Conservation (phyloP, 805 yeast genomes). For the Blastobotrys terrestris region DNA sequence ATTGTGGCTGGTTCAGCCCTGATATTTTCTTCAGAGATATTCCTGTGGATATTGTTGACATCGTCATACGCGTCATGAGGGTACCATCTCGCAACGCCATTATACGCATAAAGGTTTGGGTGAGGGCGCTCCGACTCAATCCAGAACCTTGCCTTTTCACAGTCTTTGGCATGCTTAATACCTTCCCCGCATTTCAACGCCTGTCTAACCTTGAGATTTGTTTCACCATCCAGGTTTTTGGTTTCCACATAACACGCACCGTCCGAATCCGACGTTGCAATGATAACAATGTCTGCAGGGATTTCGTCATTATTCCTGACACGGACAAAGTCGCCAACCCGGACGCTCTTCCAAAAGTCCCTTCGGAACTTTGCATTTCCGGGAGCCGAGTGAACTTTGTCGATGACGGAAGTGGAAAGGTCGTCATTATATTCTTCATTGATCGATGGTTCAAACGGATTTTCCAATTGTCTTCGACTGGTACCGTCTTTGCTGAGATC, state of each 20-base stretch:
- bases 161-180: constrained; percentile 51
- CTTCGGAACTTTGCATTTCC: constrained; percentile 42
- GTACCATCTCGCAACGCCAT: constrained; percentile 58
- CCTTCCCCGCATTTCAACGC: constrained; percentile 55
- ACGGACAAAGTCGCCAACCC: constrained; percentile 70
- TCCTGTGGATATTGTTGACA: neutral
- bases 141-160: constrained; percentile 51
- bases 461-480: constrained; percentile 18
- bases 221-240: constrained; percentile 70
- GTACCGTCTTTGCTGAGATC: constrained; percentile 21
- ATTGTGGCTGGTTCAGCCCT: constrained; percentile 51
- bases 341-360: constrained; percentile 66
- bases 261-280: constrained; percentile 67
- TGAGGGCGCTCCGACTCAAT: constrained; percentile 69
- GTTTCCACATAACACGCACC: constrained; percentile 68
- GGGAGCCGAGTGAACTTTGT: constrained; percentile 23
- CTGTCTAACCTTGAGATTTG: constrained; percentile 60
- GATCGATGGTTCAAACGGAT: constrained; percentile 10
- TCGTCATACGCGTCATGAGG: constrained; percentile 20
- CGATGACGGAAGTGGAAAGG: constrained; percentile 20
- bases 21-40: constrained; percentile 11
- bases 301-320: constrained; percentile 67
- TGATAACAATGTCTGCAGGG: constrained; percentile 68
- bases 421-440: neutral
- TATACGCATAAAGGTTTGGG: constrained; percentile 54